Evolutionary conservation across 164 flowering plant species (phyloP).

Genomic region (Umbellularia californica): DNA sequence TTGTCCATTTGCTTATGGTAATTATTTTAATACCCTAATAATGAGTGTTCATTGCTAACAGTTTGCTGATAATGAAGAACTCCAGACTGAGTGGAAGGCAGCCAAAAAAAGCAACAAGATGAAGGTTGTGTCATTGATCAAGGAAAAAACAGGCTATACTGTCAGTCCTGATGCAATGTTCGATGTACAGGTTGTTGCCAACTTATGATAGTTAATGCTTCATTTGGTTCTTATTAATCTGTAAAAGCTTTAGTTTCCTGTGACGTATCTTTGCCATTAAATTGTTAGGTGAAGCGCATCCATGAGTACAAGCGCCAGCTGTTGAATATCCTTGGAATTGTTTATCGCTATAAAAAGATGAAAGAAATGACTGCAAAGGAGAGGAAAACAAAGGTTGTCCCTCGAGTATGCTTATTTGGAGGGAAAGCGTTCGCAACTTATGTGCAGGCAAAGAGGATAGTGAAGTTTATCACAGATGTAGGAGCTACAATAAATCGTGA

Average conservation of each 20-base stretch:
- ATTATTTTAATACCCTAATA: neutral
- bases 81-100: constrained; percentile 75
- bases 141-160: constrained; percentile 80
- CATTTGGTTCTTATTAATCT: neutral
- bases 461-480: constrained; percentile 91
- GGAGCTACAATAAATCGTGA: constrained; percentile 83
- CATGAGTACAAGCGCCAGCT: constrained; percentile 94
- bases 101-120: constrained; percentile 74
- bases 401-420: constrained; percentile 94
- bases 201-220: neutral
- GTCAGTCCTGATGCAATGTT: constrained; percentile 92
- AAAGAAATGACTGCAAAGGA: constrained; percentile 83
- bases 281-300: constrained; percentile 84
- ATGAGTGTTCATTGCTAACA: constrained; percentile 15
- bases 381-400: constrained; percentile 65
- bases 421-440: constrained; percentile 98
- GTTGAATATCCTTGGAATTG: constrained; percentile 85
- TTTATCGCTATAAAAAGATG: constrained; percentile 90
- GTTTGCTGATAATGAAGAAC: constrained; percentile 88
- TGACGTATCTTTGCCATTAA: neutral
- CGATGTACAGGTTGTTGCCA: constrained; percentile 70
- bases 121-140: constrained; percentile 66
- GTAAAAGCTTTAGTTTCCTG: neutral
- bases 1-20: neutral
- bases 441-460: constrained; percentile 92